These are phyloP conservation scores for Westerdykella sp. DNA, from an alignment of 2,329 filamentous ascomycete species.

Conservation along the genomic window DNA sequence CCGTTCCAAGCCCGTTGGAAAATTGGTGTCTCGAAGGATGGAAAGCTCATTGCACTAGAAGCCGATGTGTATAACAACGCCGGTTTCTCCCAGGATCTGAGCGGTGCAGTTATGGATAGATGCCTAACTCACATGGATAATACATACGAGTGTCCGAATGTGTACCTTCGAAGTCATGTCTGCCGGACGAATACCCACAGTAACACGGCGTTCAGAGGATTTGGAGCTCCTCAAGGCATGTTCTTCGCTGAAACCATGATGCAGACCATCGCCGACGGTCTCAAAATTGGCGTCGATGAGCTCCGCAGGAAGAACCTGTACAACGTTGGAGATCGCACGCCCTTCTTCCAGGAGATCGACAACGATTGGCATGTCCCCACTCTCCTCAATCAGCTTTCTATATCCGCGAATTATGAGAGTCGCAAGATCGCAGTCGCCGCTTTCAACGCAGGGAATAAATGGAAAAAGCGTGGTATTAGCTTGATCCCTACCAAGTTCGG, in stretches of 20 bases:
- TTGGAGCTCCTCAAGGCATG: conserved; percentile 90
- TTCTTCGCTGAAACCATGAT: conserved; percentile 87
- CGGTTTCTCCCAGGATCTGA: conserved; percentile 65
- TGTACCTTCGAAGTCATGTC: conserved; percentile 73
- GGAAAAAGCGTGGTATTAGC: conserved; percentile 83
- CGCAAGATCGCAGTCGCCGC: conserved; percentile 62
- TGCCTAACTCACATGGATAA: conserved; percentile 80
- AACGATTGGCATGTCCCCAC: conserved; percentile 86
- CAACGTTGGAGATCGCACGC: conserved; percentile 65
- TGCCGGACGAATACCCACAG: conserved; percentile 95
- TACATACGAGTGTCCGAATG: conserved; percentile 80
- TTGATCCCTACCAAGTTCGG: conserved; percentile 94
- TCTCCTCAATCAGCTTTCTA: conserved; percentile 78
- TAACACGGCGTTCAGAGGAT: conserved; percentile 92
- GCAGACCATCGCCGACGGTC: conserved; percentile 77
- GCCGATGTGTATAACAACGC: conserved; percentile 87
- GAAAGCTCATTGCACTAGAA: conserved; percentile 84
- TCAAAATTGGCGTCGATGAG: conserved; percentile 76
- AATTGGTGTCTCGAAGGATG: conserved; percentile 82
- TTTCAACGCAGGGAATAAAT: conserved; percentile 79
- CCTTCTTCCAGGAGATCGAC: conserved; percentile 80
- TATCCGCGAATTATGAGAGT: conserved; percentile 64
- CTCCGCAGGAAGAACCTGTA: conserved; percentile 84
- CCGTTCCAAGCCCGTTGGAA: conserved; percentile 88
- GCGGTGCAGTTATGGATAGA: conserved; percentile 74